These are phyloP conservation scores for Neoconidiobolus thromboides DNA, from an alignment of 371 early-diverging fungal species.

Conservation along the genomic window DNA sequence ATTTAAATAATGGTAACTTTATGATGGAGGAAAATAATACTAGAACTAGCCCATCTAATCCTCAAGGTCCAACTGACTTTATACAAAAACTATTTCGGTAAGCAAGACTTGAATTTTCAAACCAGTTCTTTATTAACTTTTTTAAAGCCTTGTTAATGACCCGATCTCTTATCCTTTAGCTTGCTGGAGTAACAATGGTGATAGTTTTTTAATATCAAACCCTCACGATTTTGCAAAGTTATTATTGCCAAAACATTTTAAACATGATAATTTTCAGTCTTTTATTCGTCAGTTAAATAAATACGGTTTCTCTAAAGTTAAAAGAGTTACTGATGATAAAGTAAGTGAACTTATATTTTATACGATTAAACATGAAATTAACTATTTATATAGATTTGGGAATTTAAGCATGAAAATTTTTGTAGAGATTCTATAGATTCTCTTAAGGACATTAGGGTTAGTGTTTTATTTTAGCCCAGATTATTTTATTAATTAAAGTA, in stretches of 20 bases:
- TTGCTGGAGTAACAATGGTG: constrained; percentile 59
- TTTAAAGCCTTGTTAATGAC: constrained; percentile 50
- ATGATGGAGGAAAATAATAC: too few species aligned
- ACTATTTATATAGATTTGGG: background rate
- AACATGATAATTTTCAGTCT: constrained; percentile 63
- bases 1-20: too few species aligned
- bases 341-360: background rate
- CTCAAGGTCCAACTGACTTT: constrained; percentile 1
- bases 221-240: constrained; percentile 45
- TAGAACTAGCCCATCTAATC: background rate
- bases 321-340: constrained; percentile 25
- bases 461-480: background rate
- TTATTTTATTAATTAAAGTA: background rate
- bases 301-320: constrained; percentile 87
- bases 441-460: background rate
- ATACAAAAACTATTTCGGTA: background rate
- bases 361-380: too few species aligned
- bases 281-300: constrained; percentile 91
- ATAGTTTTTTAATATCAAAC: constrained; percentile 65
- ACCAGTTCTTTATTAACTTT: background rate
- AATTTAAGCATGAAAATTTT: constrained; percentile 3
- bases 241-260: constrained; percentile 69
- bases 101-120: background rate
- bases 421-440: background rate
- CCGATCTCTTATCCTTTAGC: constrained; percentile 31